These are phyloP conservation scores for Parafenestella ontariensis DNA, from an alignment of 2,329 filamentous ascomycete species.

Conservation along the genomic window DNA sequence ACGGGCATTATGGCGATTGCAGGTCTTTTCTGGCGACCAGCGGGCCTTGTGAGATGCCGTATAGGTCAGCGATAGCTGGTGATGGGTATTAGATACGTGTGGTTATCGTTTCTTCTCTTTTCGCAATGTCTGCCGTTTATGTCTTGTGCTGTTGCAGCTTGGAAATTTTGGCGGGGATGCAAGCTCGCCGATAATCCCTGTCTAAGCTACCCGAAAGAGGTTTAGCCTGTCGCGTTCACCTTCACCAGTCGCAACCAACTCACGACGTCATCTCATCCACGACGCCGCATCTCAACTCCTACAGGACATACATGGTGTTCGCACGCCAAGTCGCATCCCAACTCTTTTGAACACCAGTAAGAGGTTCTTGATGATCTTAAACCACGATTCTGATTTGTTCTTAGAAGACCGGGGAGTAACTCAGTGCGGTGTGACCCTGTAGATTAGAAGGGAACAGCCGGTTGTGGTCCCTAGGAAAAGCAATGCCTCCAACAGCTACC, in stretches of 20 bases:
- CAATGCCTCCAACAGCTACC: constrained; percentile 11
- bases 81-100: background rate
- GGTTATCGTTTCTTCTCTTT: background rate
- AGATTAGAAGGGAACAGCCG: background rate
- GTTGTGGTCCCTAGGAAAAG: background rate
- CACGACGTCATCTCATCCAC: constrained; percentile 35
- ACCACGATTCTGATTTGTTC: too few species aligned
- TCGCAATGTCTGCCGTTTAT: background rate
- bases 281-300: background rate
- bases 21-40: background rate
- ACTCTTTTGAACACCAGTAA: too few species aligned
- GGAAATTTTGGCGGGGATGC: constrained; percentile 42
- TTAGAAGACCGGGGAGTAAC: too few species aligned
- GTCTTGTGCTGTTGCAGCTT: constrained; percentile 18
- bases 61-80: background rate
- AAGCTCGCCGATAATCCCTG: constrained; percentile 18
- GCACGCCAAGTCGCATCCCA: too few species aligned
- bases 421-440: too few species aligned
- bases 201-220: constrained; percentile 13
- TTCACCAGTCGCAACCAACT: constrained; percentile 12
- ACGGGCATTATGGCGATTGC: constrained; percentile 60
- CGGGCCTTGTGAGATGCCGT: background rate
- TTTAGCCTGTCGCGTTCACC: constrained; percentile 17
- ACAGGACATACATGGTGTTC: too few species aligned
- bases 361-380: too few species aligned